Evolutionary conservation across 1,284 basidiomycete genomes (phyloP), one percentile per base, ranked within the genome.

Genomic region (Coniophora puteana): DNA sequence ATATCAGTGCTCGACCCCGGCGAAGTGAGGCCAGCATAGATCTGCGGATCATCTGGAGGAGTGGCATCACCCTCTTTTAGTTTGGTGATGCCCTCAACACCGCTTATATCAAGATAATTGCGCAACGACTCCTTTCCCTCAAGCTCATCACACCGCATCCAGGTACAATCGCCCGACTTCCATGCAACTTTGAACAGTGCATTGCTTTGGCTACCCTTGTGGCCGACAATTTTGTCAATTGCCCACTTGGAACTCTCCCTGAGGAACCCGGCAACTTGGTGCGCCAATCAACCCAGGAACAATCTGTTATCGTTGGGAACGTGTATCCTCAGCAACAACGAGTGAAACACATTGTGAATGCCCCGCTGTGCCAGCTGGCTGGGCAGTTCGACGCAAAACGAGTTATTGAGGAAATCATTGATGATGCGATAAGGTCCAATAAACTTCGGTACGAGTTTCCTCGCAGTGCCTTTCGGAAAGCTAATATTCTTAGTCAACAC

Each of bases 91-190:
- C n/a, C n/a, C n/a, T n/a, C n/a, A n/a, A n/a, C n/a, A n/a, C n/a
- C n/a, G n/a, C n/a, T n/a, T n/a, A n/a, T n/a, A n/a, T n/a, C n/a
- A n/a, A n/a, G n/a, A n/a, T n/a, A n/a, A n/a, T n/a, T n/a, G n/a
- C n/a, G n/a, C n/a, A n/a, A n/a, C n/a, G n/a, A n/a, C n/a, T n/a
- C n/a, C n/a, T n/a, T n/a, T n/a, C n/a, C n/a, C n/a, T n/a, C n/a
- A n/a, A n/a, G n/a, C n/a, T n/a, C n/a, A n/a, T n/a, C n/a, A 30
- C 54, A 54, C 1, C 50, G 53, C 8, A 63, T 39, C 62, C 62
- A 66, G n/a, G 57, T 58, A 0, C 40, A 35, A 27, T 66, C 55
- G 1, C 63, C 61, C 0, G 50, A 44, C 37, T 50, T 55, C 62
- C 63, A 67, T 8, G 41, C 20, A 0, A 64, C 35, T 32, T 64